These are phyloP conservation scores for Parmelia sp. DNA, from an alignment of 495 filamentous ascomycete species.

Conservation along the genomic window DNA sequence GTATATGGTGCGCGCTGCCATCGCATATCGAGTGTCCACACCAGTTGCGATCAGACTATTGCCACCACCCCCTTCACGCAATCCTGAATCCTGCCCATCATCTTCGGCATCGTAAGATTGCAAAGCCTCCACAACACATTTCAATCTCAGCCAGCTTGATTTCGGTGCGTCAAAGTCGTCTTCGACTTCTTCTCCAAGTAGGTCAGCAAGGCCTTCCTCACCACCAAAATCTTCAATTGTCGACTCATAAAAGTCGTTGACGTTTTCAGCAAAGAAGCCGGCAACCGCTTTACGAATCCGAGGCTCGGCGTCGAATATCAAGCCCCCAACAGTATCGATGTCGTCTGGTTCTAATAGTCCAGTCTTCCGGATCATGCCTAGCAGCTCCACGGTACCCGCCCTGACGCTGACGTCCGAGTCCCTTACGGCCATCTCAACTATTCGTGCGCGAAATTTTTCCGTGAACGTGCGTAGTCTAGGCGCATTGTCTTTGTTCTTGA, in stretches of 20 bases:
- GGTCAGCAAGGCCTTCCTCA: slow-evolving; percentile 67
- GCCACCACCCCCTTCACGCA: slow-evolving; percentile 36
- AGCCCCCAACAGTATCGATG: slow-evolving; percentile 72
- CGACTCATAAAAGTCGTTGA: slow-evolving; percentile 72
- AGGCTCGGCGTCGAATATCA: slow-evolving; percentile 81
- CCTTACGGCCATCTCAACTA: slow-evolving; percentile 85
- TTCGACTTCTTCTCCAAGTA: slow-evolving; percentile 50
- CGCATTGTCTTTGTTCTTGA: slow-evolving; percentile 67
- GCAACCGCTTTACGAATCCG: slow-evolving; percentile 81
- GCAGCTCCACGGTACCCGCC: slow-evolving; percentile 66
- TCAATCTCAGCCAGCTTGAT: slow-evolving; percentile 81
- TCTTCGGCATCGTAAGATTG: slow-evolving; percentile 62
- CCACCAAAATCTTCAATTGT: slow-evolving; percentile 79
- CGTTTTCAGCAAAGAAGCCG: slow-evolving; percentile 78
- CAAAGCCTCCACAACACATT: slow-evolving; percentile 81
- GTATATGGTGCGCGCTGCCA: slow-evolving; percentile 79
- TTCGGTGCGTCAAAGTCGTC: slow-evolving; percentile 71
- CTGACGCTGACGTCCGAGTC: slow-evolving; percentile 76
- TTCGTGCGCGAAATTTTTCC: slow-evolving; percentile 75
- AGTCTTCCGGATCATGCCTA: slow-evolving; percentile 72
- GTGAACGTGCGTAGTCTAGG: slow-evolving; percentile 79
- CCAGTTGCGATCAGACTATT: slow-evolving; percentile 49
- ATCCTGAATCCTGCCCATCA: slow-evolving; percentile 35
- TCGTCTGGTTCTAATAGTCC: slow-evolving; percentile 87
- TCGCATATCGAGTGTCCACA: slow-evolving; percentile 71